Percentiles rank a stretch among this genome's conserved stretches.
phyloP scores from a whole-genome alignment of 1,139 yeast species.

The Yarrowia galli region DNA sequence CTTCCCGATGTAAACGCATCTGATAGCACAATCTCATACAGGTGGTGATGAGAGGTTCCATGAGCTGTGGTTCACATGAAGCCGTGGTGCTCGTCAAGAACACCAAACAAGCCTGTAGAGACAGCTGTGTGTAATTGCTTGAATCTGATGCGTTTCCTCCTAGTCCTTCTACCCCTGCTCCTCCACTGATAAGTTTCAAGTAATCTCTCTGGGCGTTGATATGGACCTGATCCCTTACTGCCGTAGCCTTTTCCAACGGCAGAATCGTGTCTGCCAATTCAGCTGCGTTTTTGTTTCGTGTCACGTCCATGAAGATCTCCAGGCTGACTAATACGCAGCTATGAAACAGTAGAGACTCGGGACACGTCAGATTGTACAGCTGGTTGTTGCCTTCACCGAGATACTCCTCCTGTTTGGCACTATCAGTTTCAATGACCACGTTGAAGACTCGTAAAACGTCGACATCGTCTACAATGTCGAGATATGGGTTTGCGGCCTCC shows the following conservation, averaged over 20 bases:
- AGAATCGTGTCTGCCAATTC: conserved; percentile 19
- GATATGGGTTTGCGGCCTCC: conserved; percentile 23
- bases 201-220: conserved; percentile 24
- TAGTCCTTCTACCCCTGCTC: not conserved
- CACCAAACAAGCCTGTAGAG: conserved; percentile 16
- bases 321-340: conserved; percentile 7
- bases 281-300: conserved; percentile 30
- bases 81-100: not conserved
- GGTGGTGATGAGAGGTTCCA: conserved; percentile 22
- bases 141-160: not conserved
- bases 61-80: conserved; percentile 8
- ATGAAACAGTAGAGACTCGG: conserved; percentile 21
- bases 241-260: not conserved
- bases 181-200: conserved; percentile 3
- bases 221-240: conserved; percentile 7
- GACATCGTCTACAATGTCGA: conserved; percentile 25
- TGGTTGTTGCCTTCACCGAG: not conserved
- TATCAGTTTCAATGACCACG: not conserved
- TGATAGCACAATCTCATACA: conserved; percentile 24
- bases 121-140: conserved; percentile 5
- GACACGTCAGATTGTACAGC: not conserved
- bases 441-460: conserved; percentile 18
- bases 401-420: not conserved
- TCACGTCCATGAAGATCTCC: conserved; percentile 29
- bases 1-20: conserved; percentile 28